Percentiles rank a stretch among this genome's conserved stretches.
phyloP scores from a whole-genome alignment of 2,329 filamentous ascomycete species.

The Aspergillus carbonarius region DNA sequence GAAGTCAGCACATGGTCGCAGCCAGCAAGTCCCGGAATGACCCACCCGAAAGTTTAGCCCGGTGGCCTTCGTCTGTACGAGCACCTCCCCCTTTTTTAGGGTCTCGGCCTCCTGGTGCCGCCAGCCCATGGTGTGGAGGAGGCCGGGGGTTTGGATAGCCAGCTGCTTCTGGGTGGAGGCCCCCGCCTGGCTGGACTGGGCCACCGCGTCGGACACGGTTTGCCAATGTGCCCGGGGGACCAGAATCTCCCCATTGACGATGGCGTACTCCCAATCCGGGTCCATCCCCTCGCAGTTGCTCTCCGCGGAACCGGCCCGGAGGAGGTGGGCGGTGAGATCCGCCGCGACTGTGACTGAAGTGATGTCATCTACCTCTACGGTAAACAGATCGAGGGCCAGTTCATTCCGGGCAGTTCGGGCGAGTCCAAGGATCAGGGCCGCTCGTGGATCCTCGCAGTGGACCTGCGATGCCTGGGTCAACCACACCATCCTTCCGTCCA shows the following conservation, averaged over 20 bases:
- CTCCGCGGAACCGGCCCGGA: neutral
- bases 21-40: slow-evolving; percentile 15
- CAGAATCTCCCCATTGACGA: neutral
- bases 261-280: neutral
- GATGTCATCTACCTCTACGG: slow-evolving; percentile 25
- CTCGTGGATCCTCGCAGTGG: slow-evolving; percentile 11
- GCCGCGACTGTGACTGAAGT: neutral
- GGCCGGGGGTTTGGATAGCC: neutral
- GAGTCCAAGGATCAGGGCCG: slow-evolving; percentile 19
- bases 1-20: slow-evolving; percentile 36
- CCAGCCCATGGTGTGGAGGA: slow-evolving; percentile 12
- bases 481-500: slow-evolving; percentile 2
- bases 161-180: neutral
- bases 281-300: neutral
- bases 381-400: slow-evolving; percentile 13
- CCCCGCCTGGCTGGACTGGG: neutral
- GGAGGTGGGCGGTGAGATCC: neutral
- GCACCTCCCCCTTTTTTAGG: slow-evolving; percentile 14
- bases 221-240: neutral
- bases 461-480: slow-evolving; percentile 4
- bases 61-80: slow-evolving; percentile 19
- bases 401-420: slow-evolving; percentile 1
- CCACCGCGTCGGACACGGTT: neutral
- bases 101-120: neutral
- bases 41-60: slow-evolving; percentile 22